These are phyloP conservation scores for Ogataea ramenticola DNA, from an alignment of 805 yeast species.

Conservation along the genomic window DNA sequence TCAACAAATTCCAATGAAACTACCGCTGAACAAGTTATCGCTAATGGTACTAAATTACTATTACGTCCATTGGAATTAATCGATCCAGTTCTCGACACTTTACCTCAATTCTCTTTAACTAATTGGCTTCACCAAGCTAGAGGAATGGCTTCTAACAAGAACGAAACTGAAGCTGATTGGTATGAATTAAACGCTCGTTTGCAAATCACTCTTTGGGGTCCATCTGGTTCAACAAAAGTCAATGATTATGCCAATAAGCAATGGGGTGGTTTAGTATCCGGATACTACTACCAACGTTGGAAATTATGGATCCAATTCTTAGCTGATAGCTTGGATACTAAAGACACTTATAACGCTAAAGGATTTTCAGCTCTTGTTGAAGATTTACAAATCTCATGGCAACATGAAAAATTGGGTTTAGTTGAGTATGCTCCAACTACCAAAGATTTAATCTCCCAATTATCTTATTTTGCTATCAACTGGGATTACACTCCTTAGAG, in stretches of 20 bases:
- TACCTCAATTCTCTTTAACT: conserved; percentile 1
- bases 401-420: neutral
- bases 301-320: conserved; percentile 2
- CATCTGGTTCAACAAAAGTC: conserved; percentile 1
- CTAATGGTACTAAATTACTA: neutral
- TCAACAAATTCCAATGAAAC: neutral
- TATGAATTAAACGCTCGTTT: conserved; percentile 5
- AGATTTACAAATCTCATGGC: conserved; percentile 1
- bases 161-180: conserved; percentile 4
- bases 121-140: conserved; percentile 4
- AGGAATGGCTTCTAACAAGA: neutral
- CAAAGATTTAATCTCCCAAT: neutral
- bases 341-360: conserved; percentile 1
- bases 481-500: neutral
- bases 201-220: conserved; percentile 6
- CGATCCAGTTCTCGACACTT: conserved; percentile 3
- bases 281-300: conserved; percentile 4
- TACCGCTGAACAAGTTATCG: conserved; percentile 2
- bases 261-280: conserved; percentile 5
- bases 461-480: neutral
- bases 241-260: conserved; percentile 6
- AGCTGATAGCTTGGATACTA: neutral
- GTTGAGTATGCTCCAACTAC: neutral
- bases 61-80: conserved; percentile 1
- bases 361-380: neutral